A percentile compares a stretch with the other conserved stretches of the same genome.
Evolutionary conservation across 345 rosid species (phyloP).

Genomic region (Eucalyptus cloeziana): DNA sequence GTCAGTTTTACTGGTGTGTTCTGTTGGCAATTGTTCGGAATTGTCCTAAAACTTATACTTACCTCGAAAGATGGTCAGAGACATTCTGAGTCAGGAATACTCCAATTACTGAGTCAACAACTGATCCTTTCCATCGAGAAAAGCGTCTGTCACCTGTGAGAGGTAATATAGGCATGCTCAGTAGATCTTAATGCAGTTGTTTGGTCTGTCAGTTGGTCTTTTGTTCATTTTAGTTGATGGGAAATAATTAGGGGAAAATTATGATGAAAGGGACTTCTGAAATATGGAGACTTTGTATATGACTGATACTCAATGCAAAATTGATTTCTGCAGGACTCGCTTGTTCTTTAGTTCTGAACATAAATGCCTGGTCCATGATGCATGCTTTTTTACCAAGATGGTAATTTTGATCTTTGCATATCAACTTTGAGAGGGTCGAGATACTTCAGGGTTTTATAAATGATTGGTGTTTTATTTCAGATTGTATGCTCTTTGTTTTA

Average conservation of each 20-base stretch:
- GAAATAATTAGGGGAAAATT: background rate
- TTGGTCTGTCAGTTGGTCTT: background rate
- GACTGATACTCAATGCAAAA: background rate
- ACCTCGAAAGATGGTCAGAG: constrained; percentile 97
- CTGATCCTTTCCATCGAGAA: constrained; percentile 98
- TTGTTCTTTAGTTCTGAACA: background rate
- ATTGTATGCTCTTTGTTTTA: background rate
- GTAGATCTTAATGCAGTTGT: background rate
- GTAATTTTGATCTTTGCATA: background rate
- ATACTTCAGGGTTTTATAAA: background rate
- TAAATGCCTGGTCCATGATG: background rate
- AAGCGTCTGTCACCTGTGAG: constrained; percentile 88
- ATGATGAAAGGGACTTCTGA: background rate
- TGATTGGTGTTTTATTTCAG: background rate
- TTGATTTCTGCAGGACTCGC: background rate
- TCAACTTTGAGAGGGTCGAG: background rate
- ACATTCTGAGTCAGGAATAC: constrained; percentile 96
- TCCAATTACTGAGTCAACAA: constrained; percentile 94
- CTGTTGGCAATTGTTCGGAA: background rate
- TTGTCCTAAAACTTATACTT: background rate
- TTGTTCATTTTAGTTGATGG: background rate
- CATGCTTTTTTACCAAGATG: background rate
- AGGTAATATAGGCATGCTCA: background rate
- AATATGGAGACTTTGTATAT: background rate
- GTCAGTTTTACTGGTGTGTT: background rate